A percentile compares a stretch with the other conserved stretches of the same genome.
Conservation (phyloP, 768 basidiomycete genomes). For the Suillus plorans region DNA sequence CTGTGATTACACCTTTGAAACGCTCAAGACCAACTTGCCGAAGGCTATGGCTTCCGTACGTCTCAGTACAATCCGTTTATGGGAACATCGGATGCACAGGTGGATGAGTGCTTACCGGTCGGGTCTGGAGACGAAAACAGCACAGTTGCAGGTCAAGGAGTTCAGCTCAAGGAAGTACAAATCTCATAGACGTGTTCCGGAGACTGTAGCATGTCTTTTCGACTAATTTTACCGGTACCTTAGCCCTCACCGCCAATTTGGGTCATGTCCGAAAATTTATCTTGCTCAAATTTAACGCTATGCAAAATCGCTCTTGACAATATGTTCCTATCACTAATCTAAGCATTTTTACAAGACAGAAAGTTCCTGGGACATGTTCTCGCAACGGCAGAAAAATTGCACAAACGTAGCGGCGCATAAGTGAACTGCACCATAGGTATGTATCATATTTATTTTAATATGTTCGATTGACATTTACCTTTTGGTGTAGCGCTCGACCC, state of each 20-base stretch:
- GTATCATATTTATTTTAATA: too few relatives aligned
- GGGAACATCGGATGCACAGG: slow-evolving; percentile 15
- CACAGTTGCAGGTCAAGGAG: slow-evolving; percentile 14
- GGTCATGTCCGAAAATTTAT: neutral
- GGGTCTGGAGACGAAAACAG: slow-evolving; percentile 12
- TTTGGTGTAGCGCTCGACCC: too few relatives aligned
- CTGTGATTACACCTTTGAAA: slow-evolving; percentile 27
- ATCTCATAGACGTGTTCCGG: slow-evolving; percentile 8
- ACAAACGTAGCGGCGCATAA: slow-evolving; percentile 12
- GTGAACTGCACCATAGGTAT: slow-evolving; percentile 18
- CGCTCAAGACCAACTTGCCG: slow-evolving; percentile 25
- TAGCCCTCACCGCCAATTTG: slow-evolving; percentile 12
- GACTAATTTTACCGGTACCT: neutral
- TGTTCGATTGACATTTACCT: too few relatives aligned
- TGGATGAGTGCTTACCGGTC: slow-evolving; percentile 18
- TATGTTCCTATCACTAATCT: slow-evolving; percentile 10
- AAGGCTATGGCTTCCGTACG: slow-evolving; percentile 16
- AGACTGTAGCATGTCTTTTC: slow-evolving; percentile 4
- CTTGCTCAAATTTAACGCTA: slow-evolving; percentile 15
- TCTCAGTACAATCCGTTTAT: slow-evolving; percentile 13
- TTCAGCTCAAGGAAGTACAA: slow-evolving; percentile 16
- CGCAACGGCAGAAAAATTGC: slow-evolving; percentile 2
- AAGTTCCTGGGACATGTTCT: slow-evolving; percentile 2
- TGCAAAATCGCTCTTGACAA: slow-evolving; percentile 13
- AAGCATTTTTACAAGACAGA: slow-evolving; percentile 15